Conservation (phyloP, 2,329 filamentous ascomycete species). For the Pseudocercospora ulei region DNA sequence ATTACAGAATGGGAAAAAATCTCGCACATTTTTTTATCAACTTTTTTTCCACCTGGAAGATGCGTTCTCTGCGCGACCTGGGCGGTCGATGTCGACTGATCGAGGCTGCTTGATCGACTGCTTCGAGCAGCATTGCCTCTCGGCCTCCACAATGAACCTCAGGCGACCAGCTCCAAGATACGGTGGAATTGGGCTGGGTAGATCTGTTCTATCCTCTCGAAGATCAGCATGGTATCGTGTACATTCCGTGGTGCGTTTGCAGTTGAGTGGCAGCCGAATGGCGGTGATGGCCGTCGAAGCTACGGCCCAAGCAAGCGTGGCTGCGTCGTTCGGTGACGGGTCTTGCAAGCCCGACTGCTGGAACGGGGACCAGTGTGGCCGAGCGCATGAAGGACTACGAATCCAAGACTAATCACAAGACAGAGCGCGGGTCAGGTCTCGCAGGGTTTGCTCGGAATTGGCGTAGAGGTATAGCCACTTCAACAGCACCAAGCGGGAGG, state of each 20-base stretch:
- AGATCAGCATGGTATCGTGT: conserved; percentile 19
- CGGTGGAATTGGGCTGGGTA: conserved; percentile 21
- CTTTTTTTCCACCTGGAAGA: too few relatives aligned
- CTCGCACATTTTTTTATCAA: too few relatives aligned
- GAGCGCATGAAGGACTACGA: conserved; percentile 35
- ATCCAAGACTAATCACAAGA: conserved; percentile 9
- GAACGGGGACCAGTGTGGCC: conserved; percentile 40
- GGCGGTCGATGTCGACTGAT: too few relatives aligned
- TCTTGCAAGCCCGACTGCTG: conserved; percentile 36
- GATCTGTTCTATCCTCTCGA: conserved; percentile 21
- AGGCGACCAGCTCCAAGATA: conserved; percentile 2
- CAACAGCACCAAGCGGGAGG: background rate
- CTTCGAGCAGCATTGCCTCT: too few relatives aligned
- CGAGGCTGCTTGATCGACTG: too few relatives aligned
- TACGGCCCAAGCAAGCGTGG: conserved; percentile 26
- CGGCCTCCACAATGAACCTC: too few relatives aligned
- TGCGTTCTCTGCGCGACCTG: too few relatives aligned
- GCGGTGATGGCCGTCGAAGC: conserved; percentile 20
- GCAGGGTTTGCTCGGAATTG: conserved; percentile 5
- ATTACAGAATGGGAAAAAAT: too few relatives aligned
- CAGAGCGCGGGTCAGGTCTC: background rate
- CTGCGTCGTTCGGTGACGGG: conserved; percentile 26
- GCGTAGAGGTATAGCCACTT: background rate
- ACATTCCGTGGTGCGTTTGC: conserved; percentile 29
- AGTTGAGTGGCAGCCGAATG: conserved; percentile 23